These are phyloP conservation scores for Phytophthora sansomeana DNA, from an alignment of 352 stramenopile genomes.

Conservation along the genomic window DNA sequence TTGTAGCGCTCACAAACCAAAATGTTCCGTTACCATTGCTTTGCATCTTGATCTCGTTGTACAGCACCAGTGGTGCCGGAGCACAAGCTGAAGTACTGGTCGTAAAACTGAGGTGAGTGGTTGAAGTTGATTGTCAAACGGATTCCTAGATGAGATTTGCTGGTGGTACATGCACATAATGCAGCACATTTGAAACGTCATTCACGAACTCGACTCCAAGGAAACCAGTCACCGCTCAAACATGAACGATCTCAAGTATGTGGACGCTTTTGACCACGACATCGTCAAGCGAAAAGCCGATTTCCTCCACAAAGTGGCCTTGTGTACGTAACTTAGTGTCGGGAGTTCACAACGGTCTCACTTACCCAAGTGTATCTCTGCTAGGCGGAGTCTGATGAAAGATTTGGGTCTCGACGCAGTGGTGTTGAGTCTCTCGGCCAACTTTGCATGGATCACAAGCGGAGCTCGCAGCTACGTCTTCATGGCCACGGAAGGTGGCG, in stretches of 20 bases:
- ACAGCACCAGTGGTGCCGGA: no score
- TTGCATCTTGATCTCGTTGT: no score
- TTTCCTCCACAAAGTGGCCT: constrained; percentile 55
- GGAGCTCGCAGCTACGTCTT: constrained; percentile 72
- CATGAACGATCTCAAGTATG: constrained; percentile 72
- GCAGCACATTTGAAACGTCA: constrained; percentile 19
- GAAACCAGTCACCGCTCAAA: constrained; percentile 7
- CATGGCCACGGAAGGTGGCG: constrained; percentile 71
- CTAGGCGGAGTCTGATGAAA: constrained; percentile 52
- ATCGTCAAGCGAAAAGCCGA: constrained; percentile 48
- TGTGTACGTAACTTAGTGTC: constrained; percentile 44
- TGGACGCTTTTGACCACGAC: constrained; percentile 62
- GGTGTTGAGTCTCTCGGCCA: constrained; percentile 66
- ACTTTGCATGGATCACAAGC: constrained; percentile 76
- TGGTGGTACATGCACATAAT: background rate
- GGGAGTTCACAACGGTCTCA: constrained; percentile 2
- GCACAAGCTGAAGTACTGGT: background rate
- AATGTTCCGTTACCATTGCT: no score
- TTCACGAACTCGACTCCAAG: constrained; percentile 13
- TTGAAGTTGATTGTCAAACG: constrained; percentile 38
- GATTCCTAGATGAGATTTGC: constrained; percentile 24
- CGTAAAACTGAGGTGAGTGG: constrained; percentile 26
- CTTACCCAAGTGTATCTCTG: background rate
- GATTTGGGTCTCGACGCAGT: constrained; percentile 54
- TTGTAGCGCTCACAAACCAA: no score